Evolutionary conservation across 768 basidiomycete genomes (phyloP).

Genomic region (Glaciozyma martinii): DNA sequence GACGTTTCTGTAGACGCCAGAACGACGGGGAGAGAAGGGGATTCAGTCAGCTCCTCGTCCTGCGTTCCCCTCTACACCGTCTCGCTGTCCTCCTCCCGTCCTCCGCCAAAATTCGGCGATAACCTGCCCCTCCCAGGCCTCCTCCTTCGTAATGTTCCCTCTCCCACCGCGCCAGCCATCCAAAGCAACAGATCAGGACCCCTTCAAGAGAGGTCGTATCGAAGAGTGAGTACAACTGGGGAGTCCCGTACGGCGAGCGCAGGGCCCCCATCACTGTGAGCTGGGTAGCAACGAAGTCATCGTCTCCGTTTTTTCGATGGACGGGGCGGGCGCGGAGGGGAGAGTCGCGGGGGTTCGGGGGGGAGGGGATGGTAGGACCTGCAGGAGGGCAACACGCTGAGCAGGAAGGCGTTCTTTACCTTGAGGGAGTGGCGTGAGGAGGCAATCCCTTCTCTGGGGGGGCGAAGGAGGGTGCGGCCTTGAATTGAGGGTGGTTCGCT

Average conservation of each 20-base stretch:
- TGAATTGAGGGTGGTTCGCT: too few species aligned
- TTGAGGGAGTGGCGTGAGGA: too few species aligned
- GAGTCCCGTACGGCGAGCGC: not conserved
- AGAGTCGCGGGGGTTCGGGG: too few species aligned
- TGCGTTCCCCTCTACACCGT: not conserved
- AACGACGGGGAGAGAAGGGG: not conserved
- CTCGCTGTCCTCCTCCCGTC: not conserved
- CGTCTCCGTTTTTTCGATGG: slow-evolving; percentile 24
- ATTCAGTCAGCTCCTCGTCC: not conserved
- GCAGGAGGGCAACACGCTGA: too few species aligned
- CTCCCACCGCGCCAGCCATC: not conserved
- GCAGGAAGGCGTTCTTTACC: too few species aligned
- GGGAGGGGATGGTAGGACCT: too few species aligned
- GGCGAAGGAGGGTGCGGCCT: too few species aligned
- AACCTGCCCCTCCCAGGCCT: not conserved
- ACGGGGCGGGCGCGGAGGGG: too few species aligned
- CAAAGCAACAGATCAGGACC: slow-evolving; percentile 15
- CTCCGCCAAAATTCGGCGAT: not conserved
- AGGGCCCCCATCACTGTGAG: slow-evolving; percentile 12
- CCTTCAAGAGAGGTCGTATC: not conserved
- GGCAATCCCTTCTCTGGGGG: too few species aligned
- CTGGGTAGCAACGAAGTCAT: slow-evolving; percentile 37
- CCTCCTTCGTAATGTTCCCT: not conserved
- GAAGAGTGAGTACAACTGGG: slow-evolving; percentile 10
- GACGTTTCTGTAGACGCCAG: not conserved